These are phyloP conservation scores for Populus euphratica DNA, from an alignment of 345 rosid species.

Conservation along the genomic window DNA sequence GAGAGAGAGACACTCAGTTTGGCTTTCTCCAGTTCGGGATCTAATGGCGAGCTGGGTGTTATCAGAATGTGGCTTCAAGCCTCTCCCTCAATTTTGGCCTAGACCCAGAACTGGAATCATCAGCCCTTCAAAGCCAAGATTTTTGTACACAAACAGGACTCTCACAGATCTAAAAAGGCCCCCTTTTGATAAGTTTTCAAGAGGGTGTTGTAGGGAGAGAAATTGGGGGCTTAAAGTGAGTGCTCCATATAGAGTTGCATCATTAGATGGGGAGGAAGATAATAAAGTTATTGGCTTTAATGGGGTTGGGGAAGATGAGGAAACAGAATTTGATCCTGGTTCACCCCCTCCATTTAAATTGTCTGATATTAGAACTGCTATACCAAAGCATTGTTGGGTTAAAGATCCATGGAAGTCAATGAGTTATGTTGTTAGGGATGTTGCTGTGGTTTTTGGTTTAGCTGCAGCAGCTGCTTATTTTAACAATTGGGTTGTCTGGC, in stretches of 20 bases:
- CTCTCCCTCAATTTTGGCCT: slow-evolving; percentile 47
- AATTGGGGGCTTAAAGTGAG: slow-evolving; percentile 18
- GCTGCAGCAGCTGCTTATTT: slow-evolving; percentile 74
- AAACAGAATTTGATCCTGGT: slow-evolving; percentile 46
- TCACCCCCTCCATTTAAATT: slow-evolving; percentile 73
- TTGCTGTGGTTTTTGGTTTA: slow-evolving; percentile 56
- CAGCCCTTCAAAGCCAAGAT: slow-evolving; percentile 19
- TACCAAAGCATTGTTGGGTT: slow-evolving; percentile 92
- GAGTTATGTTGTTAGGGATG: slow-evolving; percentile 77
- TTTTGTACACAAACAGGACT: slow-evolving; percentile 11
- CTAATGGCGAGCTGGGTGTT: slow-evolving; percentile 67
- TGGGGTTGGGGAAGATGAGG: slow-evolving; percentile 7
- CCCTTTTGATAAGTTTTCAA: background rate
- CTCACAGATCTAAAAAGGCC: background rate
- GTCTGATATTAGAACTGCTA: slow-evolving; percentile 71
- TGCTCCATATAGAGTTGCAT: slow-evolving; percentile 10
- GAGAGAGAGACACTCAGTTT: background rate
- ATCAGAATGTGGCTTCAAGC: slow-evolving; percentile 70
- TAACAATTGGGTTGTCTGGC: slow-evolving; percentile 78
- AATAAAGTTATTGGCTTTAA: background rate
- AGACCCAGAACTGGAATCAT: slow-evolving; percentile 37
- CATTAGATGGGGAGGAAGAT: slow-evolving; percentile 11
- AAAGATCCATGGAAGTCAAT: slow-evolving; percentile 77
- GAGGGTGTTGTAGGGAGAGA: slow-evolving; percentile 6
- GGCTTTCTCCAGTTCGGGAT: slow-evolving; percentile 21